Base-by-base conservation (phyloP, 148 eudicot species). In the Chenopodium quinoa region DNA sequence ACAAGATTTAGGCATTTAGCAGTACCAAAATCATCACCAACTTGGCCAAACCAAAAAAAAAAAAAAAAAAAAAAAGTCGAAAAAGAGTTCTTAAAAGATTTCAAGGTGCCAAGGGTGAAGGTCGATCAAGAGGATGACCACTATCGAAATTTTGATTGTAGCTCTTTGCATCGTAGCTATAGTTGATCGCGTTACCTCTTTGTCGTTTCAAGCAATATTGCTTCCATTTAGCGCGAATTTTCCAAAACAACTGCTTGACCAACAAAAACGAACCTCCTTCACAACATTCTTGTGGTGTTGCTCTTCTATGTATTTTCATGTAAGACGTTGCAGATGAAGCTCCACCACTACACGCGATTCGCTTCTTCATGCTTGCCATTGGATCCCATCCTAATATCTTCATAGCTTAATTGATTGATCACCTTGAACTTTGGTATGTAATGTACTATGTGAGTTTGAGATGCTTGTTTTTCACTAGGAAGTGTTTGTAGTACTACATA, bases 311-410 rank as follows among this genome's bases (percentile, higher is more conserved):
- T 46, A 72, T 46, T 72, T 47, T 72, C 27, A 72, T 12, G 75
- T 72, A 72, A 9, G 75, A 72, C 20, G 48, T 20, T 31, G 46
- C 22, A 1, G 74, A 71, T 3, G 74, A 34, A 11, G 73, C 9
- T 44, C 56, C 31, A 19, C 31, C 31, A 19, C 31, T 72, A 54
- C 75, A 44, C 29, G 25, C 54, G 29, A 72, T 46, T n/a, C 75
- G 75, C 54, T 31, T 44, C 29, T 72, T 72, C 75, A 72, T 9
- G 79, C 20, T 62, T 37, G 20, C 48, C 79, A 76, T 40, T 0
- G 79, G 70, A 60, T 60, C 79, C 79, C 69, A 76, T 22, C 79
- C 79, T 58, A 62, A 23, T 76, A 60, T 76, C 48, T 62, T 65
- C 62, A 78, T 78, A 5, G 62, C 65, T 62, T 7, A 0, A 5